Conservation (phyloP, 164 flowering plant genomes). For the Nelumbo lutea region DNA sequence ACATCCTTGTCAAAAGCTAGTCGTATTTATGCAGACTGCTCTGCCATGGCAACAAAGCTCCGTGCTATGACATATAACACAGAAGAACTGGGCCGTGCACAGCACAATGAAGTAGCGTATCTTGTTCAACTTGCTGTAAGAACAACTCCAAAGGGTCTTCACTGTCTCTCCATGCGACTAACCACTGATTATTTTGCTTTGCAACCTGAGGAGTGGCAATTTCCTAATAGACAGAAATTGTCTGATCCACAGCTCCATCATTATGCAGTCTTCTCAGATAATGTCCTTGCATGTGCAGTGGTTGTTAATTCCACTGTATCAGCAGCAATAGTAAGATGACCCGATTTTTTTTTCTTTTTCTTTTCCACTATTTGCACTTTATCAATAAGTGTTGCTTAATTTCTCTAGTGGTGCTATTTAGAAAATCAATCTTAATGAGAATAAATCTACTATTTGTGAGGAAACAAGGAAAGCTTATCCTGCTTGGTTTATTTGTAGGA, state of each 20-base stretch:
- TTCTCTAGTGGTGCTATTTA: too few relatives aligned
- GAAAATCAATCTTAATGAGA: too few relatives aligned
- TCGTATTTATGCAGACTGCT: constrained; percentile 57
- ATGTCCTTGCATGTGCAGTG: constrained; percentile 86
- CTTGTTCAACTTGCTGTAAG: constrained; percentile 73
- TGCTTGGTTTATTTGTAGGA: constrained; percentile 45
- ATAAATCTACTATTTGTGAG: too few relatives aligned
- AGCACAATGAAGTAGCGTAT: constrained; percentile 51
- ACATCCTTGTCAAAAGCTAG: constrained; percentile 58
- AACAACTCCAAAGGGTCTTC: constrained; percentile 90
- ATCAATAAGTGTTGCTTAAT: background rate
- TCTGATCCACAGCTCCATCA: constrained; percentile 54
- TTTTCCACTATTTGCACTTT: background rate
- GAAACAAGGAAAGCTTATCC: too few relatives aligned
- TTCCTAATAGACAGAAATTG: constrained; percentile 46
- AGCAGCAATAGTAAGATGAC: constrained; percentile 47
- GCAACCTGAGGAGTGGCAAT: constrained; percentile 47
- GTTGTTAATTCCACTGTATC: constrained; percentile 82
- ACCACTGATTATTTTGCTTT: constrained; percentile 73
- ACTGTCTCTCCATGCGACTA: constrained; percentile 87
- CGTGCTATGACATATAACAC: constrained; percentile 74
- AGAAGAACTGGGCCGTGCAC: constrained; percentile 66
- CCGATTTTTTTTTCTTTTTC: background rate
- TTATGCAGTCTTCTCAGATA: constrained; percentile 85
- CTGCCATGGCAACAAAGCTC: constrained; percentile 62